phyloP scores from a whole-genome alignment of 192 early-diverging fungal species.

The Haplosporangium gracile region DNA sequence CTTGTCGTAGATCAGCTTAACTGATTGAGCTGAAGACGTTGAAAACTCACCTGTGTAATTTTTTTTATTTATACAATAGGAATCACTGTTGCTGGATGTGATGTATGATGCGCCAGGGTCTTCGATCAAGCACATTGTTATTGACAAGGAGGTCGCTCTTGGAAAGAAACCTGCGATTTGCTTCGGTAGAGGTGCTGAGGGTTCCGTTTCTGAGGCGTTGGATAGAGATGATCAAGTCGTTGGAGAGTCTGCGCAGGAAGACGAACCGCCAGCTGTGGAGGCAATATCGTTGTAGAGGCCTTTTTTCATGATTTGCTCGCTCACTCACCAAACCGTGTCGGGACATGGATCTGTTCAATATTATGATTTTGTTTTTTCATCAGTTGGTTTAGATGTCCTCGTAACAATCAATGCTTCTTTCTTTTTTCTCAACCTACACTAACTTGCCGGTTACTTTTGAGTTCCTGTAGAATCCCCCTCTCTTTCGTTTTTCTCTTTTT shows the following conservation, averaged over 20 bases:
- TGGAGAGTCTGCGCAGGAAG: slow-evolving; percentile 21
- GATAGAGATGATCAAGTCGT: slow-evolving; percentile 29
- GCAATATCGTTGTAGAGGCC: slow-evolving; percentile 31
- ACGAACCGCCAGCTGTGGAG: slow-evolving; percentile 24
- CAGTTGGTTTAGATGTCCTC: not conserved
- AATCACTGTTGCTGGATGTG: slow-evolving; percentile 80
- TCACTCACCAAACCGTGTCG: not conserved
- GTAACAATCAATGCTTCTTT: not conserved
- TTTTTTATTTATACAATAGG: slow-evolving; percentile 55
- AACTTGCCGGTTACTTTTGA: not conserved
- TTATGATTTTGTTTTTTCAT: not conserved
- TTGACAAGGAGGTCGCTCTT: slow-evolving; percentile 74
- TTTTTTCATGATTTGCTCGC: not conserved
- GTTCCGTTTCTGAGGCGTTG: slow-evolving; percentile 29
- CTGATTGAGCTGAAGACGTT: too few relatives aligned
- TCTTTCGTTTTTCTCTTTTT: not conserved
- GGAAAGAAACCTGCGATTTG: slow-evolving; percentile 75
- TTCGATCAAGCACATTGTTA: slow-evolving; percentile 77
- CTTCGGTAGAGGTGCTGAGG: slow-evolving; percentile 61
- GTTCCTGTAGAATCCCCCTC: not conserved
- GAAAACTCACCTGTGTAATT: not conserved
- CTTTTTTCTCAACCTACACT: not conserved
- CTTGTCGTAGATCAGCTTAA: not conserved
- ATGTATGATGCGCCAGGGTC: slow-evolving; percentile 87
- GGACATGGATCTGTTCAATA: not conserved